Conservation (phyloP, 2,329 filamentous ascomycete genomes). For the Aspergillus amoenus region DNA sequence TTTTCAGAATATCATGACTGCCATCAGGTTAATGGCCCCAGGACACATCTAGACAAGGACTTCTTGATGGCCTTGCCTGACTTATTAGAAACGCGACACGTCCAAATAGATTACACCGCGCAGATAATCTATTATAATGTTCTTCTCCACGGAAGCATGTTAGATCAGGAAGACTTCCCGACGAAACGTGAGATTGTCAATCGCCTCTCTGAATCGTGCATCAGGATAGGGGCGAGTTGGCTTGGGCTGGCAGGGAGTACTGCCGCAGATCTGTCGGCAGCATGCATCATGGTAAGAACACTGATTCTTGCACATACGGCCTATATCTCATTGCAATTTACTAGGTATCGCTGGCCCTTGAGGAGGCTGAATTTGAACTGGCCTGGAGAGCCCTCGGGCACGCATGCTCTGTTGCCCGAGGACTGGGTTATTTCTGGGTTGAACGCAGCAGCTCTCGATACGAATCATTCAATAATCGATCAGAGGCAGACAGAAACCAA, state of each 20-base stretch:
- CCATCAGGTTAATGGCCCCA: background rate
- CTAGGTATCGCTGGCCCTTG: background rate
- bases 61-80: background rate
- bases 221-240: too few relatives aligned
- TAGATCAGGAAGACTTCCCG: background rate
- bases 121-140: background rate
- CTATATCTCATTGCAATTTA: accelerated
- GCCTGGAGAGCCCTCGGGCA: background rate
- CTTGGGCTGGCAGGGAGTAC: too few relatives aligned
- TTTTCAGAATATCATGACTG: background rate
- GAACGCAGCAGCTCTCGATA: too few relatives aligned
- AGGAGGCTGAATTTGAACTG: background rate
- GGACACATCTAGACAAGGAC: background rate
- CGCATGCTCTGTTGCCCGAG: background rate
- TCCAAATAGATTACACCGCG: background rate
- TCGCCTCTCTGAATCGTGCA: background rate
- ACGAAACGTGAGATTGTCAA: background rate
- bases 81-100: background rate
- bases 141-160: background rate
- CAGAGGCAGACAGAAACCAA: constrained; percentile 14
- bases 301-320: background rate
- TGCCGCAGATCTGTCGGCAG: background rate
- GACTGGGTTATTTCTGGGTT: background rate
- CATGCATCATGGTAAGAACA: background rate
- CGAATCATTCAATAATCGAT: accelerated